Conservation (phyloP, 2,329 filamentous ascomycete genomes). For the Clathrospora elynae region DNA sequence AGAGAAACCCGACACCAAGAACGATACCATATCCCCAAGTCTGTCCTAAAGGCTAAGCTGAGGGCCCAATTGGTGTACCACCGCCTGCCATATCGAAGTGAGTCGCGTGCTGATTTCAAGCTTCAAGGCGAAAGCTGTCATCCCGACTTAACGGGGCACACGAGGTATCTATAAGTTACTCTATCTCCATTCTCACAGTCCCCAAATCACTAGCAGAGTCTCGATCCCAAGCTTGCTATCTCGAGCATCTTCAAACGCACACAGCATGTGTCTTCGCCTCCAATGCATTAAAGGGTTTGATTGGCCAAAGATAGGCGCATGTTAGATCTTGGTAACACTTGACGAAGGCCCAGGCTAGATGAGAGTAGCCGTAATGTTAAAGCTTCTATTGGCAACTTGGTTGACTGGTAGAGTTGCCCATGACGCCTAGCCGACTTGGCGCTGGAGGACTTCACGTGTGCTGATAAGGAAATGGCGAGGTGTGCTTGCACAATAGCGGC, state of each 20-base stretch:
- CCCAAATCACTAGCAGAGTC: background rate
- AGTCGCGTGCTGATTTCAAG: slow-evolving; percentile 12
- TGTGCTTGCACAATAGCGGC: slow-evolving; percentile 10
- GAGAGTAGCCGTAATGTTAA: slow-evolving; percentile 8
- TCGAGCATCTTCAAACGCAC: slow-evolving; percentile 10
- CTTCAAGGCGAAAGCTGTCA: slow-evolving; percentile 1
- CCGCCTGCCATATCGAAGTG: slow-evolving; percentile 30
- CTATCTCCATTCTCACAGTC: slow-evolving; percentile 4
- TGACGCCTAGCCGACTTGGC: slow-evolving; percentile 14
- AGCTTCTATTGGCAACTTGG: slow-evolving; percentile 16
- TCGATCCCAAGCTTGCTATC: slow-evolving; percentile 21
- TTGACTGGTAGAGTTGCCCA: slow-evolving; percentile 4
- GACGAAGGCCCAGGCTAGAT: slow-evolving; percentile 11
- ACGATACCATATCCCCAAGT: slow-evolving; percentile 44
- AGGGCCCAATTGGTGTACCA: slow-evolving; percentile 31
- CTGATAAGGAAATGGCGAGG: slow-evolving; percentile 26
- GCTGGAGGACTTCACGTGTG: slow-evolving; percentile 15
- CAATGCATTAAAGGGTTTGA: slow-evolving; percentile 7
- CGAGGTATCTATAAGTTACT: slow-evolving; percentile 27
- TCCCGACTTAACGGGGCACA: slow-evolving; percentile 6
- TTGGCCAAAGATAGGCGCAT: slow-evolving; percentile 32
- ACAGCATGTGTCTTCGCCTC: slow-evolving; percentile 1
- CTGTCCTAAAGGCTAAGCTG: slow-evolving; percentile 34
- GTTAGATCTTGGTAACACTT: slow-evolving; percentile 6
- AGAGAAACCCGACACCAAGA: slow-evolving; percentile 39